Conservation (phyloP, 768 basidiomycete species). For the Termitomyces bulborhizus region DNA sequence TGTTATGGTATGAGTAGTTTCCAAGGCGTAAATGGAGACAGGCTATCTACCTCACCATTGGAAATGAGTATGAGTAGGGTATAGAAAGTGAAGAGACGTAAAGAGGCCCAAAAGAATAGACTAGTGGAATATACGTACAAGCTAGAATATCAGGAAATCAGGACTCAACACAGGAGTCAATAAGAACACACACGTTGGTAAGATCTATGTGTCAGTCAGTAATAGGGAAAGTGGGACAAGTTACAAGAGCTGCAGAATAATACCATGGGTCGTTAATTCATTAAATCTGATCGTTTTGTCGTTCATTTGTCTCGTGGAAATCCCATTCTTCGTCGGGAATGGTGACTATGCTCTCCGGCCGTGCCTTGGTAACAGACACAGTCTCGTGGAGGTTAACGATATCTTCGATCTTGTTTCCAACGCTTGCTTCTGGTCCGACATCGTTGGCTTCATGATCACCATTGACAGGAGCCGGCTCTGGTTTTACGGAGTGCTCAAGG, state of each 20-base stretch:
- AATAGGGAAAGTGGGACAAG: background rate
- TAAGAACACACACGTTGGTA: background rate
- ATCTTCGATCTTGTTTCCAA: conserved; percentile 48
- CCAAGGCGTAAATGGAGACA: background rate
- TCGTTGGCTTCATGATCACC: conserved; percentile 9
- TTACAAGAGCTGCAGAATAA: background rate
- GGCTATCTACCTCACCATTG: background rate
- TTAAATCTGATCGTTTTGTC: background rate
- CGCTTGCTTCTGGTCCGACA: conserved; percentile 7
- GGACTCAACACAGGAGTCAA: background rate
- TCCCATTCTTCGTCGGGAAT: conserved; percentile 50
- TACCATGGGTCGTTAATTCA: background rate
- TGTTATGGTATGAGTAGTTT: background rate
- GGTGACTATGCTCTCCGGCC: conserved; percentile 35
- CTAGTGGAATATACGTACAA: background rate
- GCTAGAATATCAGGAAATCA: background rate
- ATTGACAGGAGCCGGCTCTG: conserved; percentile 6
- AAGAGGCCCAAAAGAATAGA: background rate
- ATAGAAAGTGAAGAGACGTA: background rate
- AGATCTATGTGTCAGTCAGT: conserved; percentile 1
- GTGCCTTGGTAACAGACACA: conserved; percentile 28
- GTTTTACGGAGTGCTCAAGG: background rate
- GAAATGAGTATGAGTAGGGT: background rate
- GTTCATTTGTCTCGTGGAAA: background rate
- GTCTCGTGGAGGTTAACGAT: conserved; percentile 64